Percentiles rank a stretch among this genome's conserved stretches.
Evolutionary conservation across 805 yeast genomes (phyloP).

Genomic region (Suhomyces vadensis): DNA sequence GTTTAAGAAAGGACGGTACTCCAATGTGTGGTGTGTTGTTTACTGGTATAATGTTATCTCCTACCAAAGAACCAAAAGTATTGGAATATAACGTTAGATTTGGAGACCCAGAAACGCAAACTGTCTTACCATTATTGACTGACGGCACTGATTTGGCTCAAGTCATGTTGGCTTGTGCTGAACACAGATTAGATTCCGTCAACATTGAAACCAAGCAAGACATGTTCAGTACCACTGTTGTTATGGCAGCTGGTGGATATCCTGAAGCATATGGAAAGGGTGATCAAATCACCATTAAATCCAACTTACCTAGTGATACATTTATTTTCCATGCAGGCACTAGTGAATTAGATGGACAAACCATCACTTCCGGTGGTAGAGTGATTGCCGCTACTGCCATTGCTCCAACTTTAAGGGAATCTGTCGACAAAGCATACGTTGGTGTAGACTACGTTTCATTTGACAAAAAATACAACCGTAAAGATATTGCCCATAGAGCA

Average conservation of each 20-base stretch:
- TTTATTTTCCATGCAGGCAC: constrained; percentile 97
- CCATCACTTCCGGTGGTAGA: constrained; percentile 92
- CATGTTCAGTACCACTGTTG: constrained; percentile 86
- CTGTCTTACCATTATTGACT: constrained; percentile 83
- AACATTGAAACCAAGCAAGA: constrained; percentile 51
- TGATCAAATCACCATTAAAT: constrained; percentile 67
- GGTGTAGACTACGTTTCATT: constrained; percentile 81
- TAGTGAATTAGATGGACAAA: constrained; percentile 51
- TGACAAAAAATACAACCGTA: constrained; percentile 77
- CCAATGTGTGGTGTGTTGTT: constrained; percentile 96
- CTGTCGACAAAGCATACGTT: constrained; percentile 81
- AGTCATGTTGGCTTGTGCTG: constrained; percentile 89
- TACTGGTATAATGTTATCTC: constrained; percentile 90
- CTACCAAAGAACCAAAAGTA: constrained; percentile 83
- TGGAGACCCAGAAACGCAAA: constrained; percentile 99
- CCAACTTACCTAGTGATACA: constrained; percentile 54
- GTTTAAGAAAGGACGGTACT: constrained; percentile 92
- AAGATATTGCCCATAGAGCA: constrained; percentile 95
- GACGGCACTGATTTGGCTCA: constrained; percentile 90
- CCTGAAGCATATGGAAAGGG: constrained; percentile 88
- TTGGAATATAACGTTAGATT: constrained; percentile 96
- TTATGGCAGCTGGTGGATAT: constrained; percentile 95
- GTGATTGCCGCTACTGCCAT: constrained; percentile 93
- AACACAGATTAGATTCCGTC: constrained; percentile 88
- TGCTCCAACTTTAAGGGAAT: constrained; percentile 70